A percentile compares a stretch with the other conserved stretches of the same genome.
Conservation (phyloP, 176 grass and related monocot species). For the Carex cristatella region DNA sequence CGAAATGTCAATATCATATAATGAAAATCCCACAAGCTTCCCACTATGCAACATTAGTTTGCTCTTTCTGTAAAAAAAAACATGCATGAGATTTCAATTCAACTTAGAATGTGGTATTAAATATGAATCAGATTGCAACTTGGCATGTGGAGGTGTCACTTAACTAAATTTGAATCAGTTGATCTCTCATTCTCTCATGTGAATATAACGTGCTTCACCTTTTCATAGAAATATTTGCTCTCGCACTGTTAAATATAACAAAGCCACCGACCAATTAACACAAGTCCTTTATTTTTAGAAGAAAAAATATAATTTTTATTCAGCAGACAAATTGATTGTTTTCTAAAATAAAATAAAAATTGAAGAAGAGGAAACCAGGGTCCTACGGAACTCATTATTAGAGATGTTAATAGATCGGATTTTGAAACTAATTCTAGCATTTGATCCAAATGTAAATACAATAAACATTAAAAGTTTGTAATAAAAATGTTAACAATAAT, state of each 20-base stretch:
- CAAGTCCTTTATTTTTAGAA: not conserved
- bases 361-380: too few relatives aligned
- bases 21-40: conserved; percentile 11
- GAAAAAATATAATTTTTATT: too few relatives aligned
- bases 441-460: too few relatives aligned
- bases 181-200: not conserved
- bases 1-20: conserved; percentile 7
- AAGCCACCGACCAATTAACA: conserved; percentile 3
- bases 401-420: too few relatives aligned
- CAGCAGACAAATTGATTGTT: too few relatives aligned
- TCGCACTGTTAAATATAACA: conserved; percentile 3
- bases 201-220: conserved; percentile 20
- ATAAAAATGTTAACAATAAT: too few relatives aligned
- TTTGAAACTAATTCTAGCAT: too few relatives aligned
- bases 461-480: too few relatives aligned
- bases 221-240: not conserved
- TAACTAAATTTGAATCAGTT: conserved; percentile 2
- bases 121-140: conserved; percentile 7
- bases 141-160: conserved; percentile 9
- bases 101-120: not conserved
- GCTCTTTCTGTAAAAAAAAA: not conserved
- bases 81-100: not conserved
- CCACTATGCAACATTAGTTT: not conserved
- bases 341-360: too few relatives aligned
- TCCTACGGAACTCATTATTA: too few relatives aligned